Percentiles rank a stretch among this genome's conserved stretches.
These are phyloP conservation scores for Senna tora DNA, from an alignment of 306 rosid genomes.

Conservation along the genomic window DNA sequence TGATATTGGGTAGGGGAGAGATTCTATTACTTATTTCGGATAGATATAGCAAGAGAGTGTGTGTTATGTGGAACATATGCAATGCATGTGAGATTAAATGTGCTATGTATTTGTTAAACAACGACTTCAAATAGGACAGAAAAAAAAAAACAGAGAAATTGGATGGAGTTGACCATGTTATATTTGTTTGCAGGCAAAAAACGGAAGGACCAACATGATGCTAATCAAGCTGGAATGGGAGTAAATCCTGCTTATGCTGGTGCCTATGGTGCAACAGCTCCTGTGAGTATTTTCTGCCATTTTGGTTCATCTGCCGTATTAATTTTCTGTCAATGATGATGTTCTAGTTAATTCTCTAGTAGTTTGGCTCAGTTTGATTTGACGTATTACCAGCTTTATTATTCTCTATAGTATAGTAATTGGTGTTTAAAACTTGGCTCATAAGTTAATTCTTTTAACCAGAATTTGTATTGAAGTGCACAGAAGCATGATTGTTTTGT, in stretches of 20 bases:
- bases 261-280: conserved; percentile 75
- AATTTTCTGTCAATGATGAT: conserved; percentile 13
- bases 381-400: neutral
- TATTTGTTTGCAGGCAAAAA: conserved; percentile 68
- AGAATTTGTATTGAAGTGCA: conserved; percentile 26
- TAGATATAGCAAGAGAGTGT: neutral
- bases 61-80: conserved; percentile 11
- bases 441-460: conserved; percentile 10
- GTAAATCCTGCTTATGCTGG: conserved; percentile 82
- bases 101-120: conserved; percentile 13
- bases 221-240: conserved; percentile 84
- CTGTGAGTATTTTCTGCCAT: conserved; percentile 56
- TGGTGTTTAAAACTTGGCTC: conserved; percentile 7
- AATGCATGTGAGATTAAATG: neutral
- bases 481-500: conserved; percentile 20
- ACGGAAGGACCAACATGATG: conserved; percentile 87
- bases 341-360: conserved; percentile 10
- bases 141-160: neutral
- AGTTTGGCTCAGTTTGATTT: neutral
- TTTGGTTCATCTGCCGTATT: neutral
- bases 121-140: neutral
- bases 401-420: conserved; percentile 5
- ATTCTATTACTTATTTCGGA: conserved; percentile 11
- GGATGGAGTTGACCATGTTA: conserved; percentile 15
- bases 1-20: neutral